Base-by-base conservation (phyloP, 345 rosid species). In the Angophora floribunda region DNA sequence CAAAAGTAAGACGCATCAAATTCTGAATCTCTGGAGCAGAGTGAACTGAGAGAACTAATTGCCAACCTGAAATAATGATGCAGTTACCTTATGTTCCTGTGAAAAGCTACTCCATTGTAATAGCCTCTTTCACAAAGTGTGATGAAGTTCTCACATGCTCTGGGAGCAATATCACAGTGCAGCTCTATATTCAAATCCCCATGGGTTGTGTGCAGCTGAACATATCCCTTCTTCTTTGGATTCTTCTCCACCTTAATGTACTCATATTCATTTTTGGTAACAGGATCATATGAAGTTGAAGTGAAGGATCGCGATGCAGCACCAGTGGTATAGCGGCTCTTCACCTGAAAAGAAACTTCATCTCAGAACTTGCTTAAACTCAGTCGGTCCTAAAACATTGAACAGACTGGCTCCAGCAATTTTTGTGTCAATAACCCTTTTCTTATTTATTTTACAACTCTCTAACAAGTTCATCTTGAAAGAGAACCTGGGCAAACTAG, bases 291-390 rank as follows among this genome's bases (percentile, higher is more conserved):
- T 24, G 96, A 92, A 50, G 96, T 95, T 89, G 98, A 98, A 88
- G 99, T 98, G 92, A 97, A 98, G 87, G 99, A 97, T 89, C 98
- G 94, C 65, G 99, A 96, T 85, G 99, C 98, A 92, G 99, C 98
- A 87, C 99, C 98, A 11, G 98, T 95, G 53, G 99, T 96, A 85
- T 87, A 97, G 82, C 92, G 95, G 90, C 99, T 96, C 92, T 95
- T 98, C 45, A 96, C 99, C 99, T 97, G 91, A 67, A 87, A 87
- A 32, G 86, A 87, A 91, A 86, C 45, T 59, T 63, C 70, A 87
- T 87, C 75, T 75, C 84, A 75, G 84, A 36, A 41, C 28, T 75
- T 75, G 84, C 84, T 75, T 75, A 75, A 75, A 75, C 8, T 75
- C 13, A 9, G 41, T 91, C 85, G 70, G 87, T 44, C 89, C 41